Evolutionary conservation across 2,329 filamentous ascomycete genomes (phyloP).

Genomic region (Nemania sp.): DNA sequence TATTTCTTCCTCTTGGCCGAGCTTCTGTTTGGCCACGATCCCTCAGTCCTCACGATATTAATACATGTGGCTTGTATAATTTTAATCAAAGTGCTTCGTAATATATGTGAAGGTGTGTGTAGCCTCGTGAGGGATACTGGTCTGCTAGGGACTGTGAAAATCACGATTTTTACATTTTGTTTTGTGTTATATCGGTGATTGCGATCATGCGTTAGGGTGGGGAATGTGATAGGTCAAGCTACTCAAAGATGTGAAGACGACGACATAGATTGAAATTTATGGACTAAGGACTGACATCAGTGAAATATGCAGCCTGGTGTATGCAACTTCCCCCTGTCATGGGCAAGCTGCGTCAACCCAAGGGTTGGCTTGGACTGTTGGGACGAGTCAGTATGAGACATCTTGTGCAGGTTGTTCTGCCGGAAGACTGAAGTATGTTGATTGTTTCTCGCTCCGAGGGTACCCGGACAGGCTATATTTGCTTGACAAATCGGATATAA

Average conservation of each 20-base stretch:
- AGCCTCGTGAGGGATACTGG: too few species aligned
- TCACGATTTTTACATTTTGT: neutral
- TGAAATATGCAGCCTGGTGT: constrained; percentile 19
- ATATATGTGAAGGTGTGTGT: too few species aligned
- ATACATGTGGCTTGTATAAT: neutral
- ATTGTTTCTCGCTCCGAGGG: constrained; percentile 13
- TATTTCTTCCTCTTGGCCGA: neutral
- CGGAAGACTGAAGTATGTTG: constrained; percentile 1
- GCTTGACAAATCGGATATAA: constrained; percentile 1
- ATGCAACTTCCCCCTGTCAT: constrained; percentile 32
- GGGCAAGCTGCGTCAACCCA: constrained; percentile 36
- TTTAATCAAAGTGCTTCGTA: too few species aligned
- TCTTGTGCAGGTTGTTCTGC: constrained; percentile 1
- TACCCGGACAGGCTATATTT: neutral
- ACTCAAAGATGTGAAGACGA: constrained; percentile 10
- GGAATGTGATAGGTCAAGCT: constrained; percentile 35
- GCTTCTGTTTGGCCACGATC: neutral
- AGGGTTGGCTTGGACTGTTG: constrained; percentile 4
- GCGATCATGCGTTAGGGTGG: constrained; percentile 12
- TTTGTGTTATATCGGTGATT: constrained; percentile 2
- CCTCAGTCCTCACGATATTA: neutral
- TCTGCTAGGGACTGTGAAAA: neutral
- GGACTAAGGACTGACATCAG: too few species aligned
- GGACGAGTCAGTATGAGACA: constrained; percentile 11
- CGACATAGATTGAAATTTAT: constrained; percentile 25